Base-by-base conservation (phyloP, 129 eudicot genomes). In the Flaveria linearis region DNA sequence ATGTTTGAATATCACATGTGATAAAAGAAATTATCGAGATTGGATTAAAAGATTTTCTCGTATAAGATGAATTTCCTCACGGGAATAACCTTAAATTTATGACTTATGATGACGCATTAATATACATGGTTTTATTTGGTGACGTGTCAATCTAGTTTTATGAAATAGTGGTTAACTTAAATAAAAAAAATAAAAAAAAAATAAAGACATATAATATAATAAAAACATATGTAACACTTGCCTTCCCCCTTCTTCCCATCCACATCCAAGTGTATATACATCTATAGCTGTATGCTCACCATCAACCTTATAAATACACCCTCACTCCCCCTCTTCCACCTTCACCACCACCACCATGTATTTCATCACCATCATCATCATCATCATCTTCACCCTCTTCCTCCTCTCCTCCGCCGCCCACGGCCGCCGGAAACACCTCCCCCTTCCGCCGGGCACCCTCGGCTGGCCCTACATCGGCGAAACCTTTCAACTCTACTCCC, bases 401-500 rank as follows among this genome's bases (percentile, higher is more conserved):
- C 77, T 87, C 66, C 50, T 81, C 41, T 20, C 82, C 26, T 81
- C 73, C 17, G 42, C 78, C 67, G 13, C 75, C 16, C 53, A 55
- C 64, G 82, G 88, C 45, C 43, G 68, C 73, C 82, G 79, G 65
- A 90, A 73, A 80, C 28, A 68, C 18, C 74, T 91, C 52, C 85
- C 93, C 4, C 96, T 94, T 7, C 99, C 99, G 2, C 99, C 99
- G 2, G 99, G 99, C 4, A 84, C 99, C 15, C 83, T 94, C 74
- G 99, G 99, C 0, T 94, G 96, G 96, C 98, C 98, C 0, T 90
- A 88, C 42, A 83, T 93, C 46, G 98, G 98, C 2, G 98, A 93
- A 79, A 93, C 98, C 82, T 91, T 90, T 69, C 93, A 90, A n/a
- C 91, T 93, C 7, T 93, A 93, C 88, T 93, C 97, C 0, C 89